Evolutionary conservation across 2,329 filamentous ascomycete species (phyloP).

Genomic region (Fusarium buharicum): DNA sequence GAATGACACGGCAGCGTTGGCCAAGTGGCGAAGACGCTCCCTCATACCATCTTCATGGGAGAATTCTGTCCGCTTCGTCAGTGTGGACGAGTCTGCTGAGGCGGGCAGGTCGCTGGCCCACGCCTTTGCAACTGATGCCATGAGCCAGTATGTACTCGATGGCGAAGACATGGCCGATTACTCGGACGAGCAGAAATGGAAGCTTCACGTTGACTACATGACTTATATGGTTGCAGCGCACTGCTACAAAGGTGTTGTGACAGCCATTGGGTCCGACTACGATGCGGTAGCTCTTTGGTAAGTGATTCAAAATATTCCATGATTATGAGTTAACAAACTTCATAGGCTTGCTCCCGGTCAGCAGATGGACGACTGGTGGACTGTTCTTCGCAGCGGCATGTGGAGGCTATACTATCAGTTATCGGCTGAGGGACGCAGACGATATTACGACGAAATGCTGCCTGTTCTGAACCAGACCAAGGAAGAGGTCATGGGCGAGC

Average conservation of each 20-base stretch:
- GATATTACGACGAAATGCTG: slow-evolving; percentile 82
- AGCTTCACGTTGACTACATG: slow-evolving; percentile 80
- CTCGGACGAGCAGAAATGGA: slow-evolving; percentile 76
- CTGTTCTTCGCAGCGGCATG: slow-evolving; percentile 77
- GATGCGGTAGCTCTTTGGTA: slow-evolving; percentile 84
- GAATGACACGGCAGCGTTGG: slow-evolving; percentile 35
- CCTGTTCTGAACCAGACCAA: slow-evolving; percentile 80
- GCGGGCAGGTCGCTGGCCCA: slow-evolving; percentile 78
- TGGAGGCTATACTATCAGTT: slow-evolving; percentile 82
- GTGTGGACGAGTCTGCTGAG: slow-evolving; percentile 74
- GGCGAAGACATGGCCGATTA: slow-evolving; percentile 72
- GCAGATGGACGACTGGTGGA: slow-evolving; percentile 78
- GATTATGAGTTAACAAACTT: slow-evolving; percentile 6
- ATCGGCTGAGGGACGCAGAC: slow-evolving; percentile 74
- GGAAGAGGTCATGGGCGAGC: slow-evolving; percentile 71
- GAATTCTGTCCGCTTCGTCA: slow-evolving; percentile 69
- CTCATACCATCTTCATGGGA: slow-evolving; percentile 65
- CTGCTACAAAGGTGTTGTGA: slow-evolving; percentile 77
- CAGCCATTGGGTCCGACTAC: slow-evolving; percentile 78
- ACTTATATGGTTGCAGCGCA: slow-evolving; percentile 81
- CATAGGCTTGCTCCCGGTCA: slow-evolving; percentile 78
- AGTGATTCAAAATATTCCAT: slow-evolving; percentile 45
- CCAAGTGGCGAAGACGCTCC: slow-evolving; percentile 53
- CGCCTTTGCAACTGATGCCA: slow-evolving; percentile 79
- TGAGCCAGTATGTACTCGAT: slow-evolving; percentile 79